phyloP scores from a whole-genome alignment of 2,329 filamentous ascomycete genomes.

The Metarhizium guizhouense region DNA sequence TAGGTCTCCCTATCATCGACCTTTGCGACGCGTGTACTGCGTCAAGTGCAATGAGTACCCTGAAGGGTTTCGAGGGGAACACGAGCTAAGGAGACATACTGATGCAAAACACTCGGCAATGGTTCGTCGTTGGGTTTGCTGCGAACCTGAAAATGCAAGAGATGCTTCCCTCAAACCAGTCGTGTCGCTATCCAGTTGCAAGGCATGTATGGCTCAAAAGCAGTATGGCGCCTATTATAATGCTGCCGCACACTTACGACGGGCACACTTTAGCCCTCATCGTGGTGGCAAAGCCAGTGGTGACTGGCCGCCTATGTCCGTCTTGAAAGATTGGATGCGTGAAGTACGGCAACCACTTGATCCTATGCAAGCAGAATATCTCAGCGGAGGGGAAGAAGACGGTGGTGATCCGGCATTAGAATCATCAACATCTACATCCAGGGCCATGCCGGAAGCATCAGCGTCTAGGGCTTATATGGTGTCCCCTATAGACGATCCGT shows the following conservation, averaged over 20 bases:
- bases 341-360: constrained; percentile 46
- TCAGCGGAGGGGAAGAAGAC: constrained; percentile 27
- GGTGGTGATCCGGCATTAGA: constrained; percentile 21
- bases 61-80: constrained; percentile 82
- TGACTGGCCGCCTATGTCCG: constrained; percentile 49
- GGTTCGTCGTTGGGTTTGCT: constrained; percentile 48
- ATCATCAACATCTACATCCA: constrained; percentile 2
- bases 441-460: constrained; percentile 8
- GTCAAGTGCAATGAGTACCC: constrained; percentile 71
- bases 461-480: constrained; percentile 4
- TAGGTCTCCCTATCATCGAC: constrained; percentile 39
- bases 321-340: constrained; percentile 52
- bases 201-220: constrained; percentile 47
- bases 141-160: constrained; percentile 34
- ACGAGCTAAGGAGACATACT: constrained; percentile 67
- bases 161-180: constrained; percentile 34
- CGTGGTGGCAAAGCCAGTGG: constrained; percentile 47
- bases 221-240: constrained; percentile 52
- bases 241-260: constrained; percentile 47
- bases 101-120: constrained; percentile 48
- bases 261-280: constrained; percentile 49
- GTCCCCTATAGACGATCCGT: constrained; percentile 13
- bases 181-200: constrained; percentile 45
- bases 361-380: constrained; percentile 3
- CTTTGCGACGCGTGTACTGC: constrained; percentile 67